Conservation (phyloP, 305 asterid species). For the Ruellia speciosa region DNA sequence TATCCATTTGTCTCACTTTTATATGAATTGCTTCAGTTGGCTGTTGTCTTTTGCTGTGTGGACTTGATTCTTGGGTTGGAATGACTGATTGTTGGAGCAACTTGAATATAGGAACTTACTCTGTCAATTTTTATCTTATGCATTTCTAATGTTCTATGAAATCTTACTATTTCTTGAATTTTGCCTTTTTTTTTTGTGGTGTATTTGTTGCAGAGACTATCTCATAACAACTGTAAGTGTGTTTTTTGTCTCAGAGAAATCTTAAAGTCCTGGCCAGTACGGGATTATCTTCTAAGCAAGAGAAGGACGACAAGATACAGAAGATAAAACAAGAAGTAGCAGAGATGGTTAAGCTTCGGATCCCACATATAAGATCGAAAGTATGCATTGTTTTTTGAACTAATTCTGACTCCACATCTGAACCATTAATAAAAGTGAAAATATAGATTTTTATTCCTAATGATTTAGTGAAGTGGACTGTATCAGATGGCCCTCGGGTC, state of each 20-base stretch:
- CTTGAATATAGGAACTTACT: neutral
- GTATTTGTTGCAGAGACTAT: neutral
- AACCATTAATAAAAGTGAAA: neutral
- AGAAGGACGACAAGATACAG: slow-evolving; percentile 48
- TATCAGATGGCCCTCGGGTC: neutral
- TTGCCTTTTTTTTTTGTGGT: neutral
- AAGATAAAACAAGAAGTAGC: slow-evolving; percentile 53
- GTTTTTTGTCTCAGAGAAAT: slow-evolving; percentile 42
- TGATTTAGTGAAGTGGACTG: neutral
- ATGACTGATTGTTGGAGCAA: neutral
- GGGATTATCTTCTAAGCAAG: slow-evolving; percentile 54
- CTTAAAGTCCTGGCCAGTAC: slow-evolving; percentile 43
- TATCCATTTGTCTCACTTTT: neutral
- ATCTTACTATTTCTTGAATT: neutral
- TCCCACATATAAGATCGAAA: slow-evolving; percentile 34
- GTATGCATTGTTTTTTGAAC: slow-evolving; percentile 24
- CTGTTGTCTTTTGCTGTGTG: neutral
- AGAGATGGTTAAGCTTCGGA: slow-evolving; percentile 48
- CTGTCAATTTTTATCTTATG: neutral
- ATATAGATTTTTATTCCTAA: neutral
- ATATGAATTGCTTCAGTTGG: neutral
- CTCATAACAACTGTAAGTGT: neutral
- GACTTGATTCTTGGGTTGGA: neutral
- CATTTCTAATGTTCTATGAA: neutral
- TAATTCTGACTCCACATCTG: slow-evolving; percentile 3